Conservation (phyloP, 768 basidiomycete species). For the Dioszegia aurantiaca region DNA sequence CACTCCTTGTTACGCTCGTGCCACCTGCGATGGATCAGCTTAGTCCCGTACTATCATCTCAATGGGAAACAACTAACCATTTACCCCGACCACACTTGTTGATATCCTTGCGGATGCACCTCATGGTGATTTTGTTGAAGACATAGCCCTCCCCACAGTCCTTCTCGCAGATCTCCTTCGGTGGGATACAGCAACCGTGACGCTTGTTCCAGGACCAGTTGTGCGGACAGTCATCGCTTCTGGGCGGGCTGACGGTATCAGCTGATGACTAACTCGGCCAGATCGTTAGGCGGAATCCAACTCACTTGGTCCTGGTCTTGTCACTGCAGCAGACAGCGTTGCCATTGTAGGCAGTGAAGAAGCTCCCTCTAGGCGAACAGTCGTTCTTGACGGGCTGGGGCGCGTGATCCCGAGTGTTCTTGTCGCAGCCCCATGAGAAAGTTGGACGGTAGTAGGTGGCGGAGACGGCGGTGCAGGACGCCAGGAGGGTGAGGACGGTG, state of each 20-base stretch:
- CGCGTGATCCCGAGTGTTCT: conserved; percentile 4
- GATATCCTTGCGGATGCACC: conserved; percentile 11
- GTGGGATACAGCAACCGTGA: conserved; percentile 16
- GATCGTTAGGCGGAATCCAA: not conserved
- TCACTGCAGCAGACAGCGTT: conserved; percentile 28
- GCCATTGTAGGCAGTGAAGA: conserved; percentile 22
- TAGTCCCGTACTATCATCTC: no score
- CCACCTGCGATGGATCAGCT: conserved; percentile 29
- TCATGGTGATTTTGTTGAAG: conserved; percentile 27
- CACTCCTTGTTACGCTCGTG: conserved; percentile 33
- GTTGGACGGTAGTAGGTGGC: conserved; percentile 1
- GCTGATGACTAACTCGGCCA: no score
- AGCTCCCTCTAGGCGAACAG: conserved; percentile 26
- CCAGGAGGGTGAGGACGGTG: conserved; percentile 13
- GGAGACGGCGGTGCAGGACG: conserved; percentile 12
- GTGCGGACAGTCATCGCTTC: conserved; percentile 13
- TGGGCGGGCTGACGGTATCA: conserved; percentile 12
- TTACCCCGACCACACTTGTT: conserved; percentile 18
- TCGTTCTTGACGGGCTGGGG: conserved; percentile 21
- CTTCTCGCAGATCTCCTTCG: conserved; percentile 20
- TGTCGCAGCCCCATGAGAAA: conserved; percentile 20
- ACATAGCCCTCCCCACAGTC: conserved; percentile 43
- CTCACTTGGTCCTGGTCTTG: conserved; percentile 24
- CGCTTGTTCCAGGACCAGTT: conserved; percentile 19
- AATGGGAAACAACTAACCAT: conserved; percentile 30